These are phyloP conservation scores for Radiomyces spectabilis DNA, from an alignment of 192 early-diverging fungal species.

Conservation along the genomic window DNA sequence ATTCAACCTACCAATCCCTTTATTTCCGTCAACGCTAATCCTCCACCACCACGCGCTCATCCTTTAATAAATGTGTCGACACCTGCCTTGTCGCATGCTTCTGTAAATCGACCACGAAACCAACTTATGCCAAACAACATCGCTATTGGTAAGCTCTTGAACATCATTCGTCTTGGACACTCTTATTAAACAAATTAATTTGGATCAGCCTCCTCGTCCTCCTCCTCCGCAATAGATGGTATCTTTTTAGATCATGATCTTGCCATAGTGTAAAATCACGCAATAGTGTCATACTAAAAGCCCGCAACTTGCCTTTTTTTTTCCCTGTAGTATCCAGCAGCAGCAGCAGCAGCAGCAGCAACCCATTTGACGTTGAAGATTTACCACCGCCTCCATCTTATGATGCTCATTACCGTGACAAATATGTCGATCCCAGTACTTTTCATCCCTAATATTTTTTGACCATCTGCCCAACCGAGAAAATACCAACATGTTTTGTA, in stretches of 20 bases:
- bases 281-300: neutral
- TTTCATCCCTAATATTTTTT: neutral
- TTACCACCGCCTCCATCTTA: neutral
- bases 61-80: neutral
- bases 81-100: neutral
- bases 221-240: neutral
- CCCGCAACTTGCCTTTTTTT: neutral
- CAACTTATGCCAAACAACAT: neutral
- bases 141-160: neutral
- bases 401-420: neutral
- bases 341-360: neutral
- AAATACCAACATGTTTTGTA: neutral
- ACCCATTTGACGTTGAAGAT: neutral
- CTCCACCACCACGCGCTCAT: neutral
- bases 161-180: neutral
- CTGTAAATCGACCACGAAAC: too few relatives aligned
- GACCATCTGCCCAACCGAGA: neutral
- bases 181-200: too few relatives aligned
- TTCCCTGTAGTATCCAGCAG: neutral
- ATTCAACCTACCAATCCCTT: neutral
- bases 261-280: neutral
- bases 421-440: neutral
- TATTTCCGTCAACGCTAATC: neutral
- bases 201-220: neutral
- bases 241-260: neutral